Conservation (phyloP, 2,329 filamentous ascomycete genomes). For the Bipolaris cookei region DNA sequence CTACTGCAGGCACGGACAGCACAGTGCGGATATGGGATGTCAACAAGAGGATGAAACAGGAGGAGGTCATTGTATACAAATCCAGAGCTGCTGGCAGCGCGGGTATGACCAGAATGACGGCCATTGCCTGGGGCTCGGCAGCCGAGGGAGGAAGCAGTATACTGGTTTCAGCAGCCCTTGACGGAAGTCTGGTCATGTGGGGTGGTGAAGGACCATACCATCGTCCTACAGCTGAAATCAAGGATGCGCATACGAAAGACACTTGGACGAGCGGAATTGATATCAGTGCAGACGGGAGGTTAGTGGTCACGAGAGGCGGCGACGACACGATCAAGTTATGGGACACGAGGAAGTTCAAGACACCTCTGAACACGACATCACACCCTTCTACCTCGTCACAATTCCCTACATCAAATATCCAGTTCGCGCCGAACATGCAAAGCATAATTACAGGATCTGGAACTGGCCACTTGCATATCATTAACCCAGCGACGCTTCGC, state of each 20-base stretch:
- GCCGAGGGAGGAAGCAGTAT: slow-evolving; percentile 78
- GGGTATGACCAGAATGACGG: slow-evolving; percentile 91
- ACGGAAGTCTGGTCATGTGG: slow-evolving; percentile 93
- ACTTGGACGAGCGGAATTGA: slow-evolving; percentile 94
- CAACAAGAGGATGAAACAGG: slow-evolving; percentile 87
- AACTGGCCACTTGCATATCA: slow-evolving; percentile 84
- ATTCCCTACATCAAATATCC: slow-evolving; percentile 84
- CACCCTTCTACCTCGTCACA: slow-evolving; percentile 84
- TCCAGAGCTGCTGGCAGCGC: slow-evolving; percentile 86
- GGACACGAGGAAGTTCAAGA: slow-evolving; percentile 96
- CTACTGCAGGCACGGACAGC: slow-evolving; percentile 93
- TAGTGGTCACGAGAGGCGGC: slow-evolving; percentile 88
- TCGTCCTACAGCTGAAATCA: slow-evolving; percentile 81
- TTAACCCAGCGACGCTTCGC: slow-evolving; percentile 89
- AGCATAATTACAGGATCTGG: slow-evolving; percentile 89
- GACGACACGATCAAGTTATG: slow-evolving; percentile 94
- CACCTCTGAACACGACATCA: slow-evolving; percentile 78
- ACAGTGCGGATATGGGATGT: slow-evolving; percentile 97
- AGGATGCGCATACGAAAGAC: slow-evolving; percentile 78
- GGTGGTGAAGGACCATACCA: slow-evolving; percentile 84
- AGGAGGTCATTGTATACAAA: slow-evolving; percentile 94
- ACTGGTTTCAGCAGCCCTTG: slow-evolving; percentile 81
- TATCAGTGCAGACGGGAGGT: slow-evolving; percentile 86
- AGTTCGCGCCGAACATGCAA: slow-evolving; percentile 82
- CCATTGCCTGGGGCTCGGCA: slow-evolving; percentile 82